phyloP scores from a whole-genome alignment of 495 filamentous ascomycete species.

The Aspergillus wentii region DNA sequence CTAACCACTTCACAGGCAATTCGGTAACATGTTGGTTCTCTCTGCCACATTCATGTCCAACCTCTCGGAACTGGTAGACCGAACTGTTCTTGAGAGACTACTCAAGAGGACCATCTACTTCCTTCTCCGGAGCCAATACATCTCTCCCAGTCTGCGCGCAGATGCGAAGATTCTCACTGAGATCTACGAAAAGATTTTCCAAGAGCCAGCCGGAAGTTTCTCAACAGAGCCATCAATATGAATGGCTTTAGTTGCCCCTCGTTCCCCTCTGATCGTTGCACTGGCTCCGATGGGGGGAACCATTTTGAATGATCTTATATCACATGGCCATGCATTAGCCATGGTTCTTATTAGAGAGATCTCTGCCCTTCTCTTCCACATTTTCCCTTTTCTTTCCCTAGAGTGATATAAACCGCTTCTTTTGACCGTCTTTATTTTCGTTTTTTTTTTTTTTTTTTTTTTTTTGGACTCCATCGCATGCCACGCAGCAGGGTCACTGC shows the following conservation, averaged over 20 bases:
- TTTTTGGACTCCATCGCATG: too few relatives aligned
- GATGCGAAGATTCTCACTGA: slow-evolving; percentile 65
- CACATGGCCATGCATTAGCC: too few relatives aligned
- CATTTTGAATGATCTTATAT: too few relatives aligned
- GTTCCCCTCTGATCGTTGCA: too few relatives aligned
- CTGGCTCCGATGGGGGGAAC: too few relatives aligned
- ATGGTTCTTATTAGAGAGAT: too few relatives aligned
- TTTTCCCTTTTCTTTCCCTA: too few relatives aligned
- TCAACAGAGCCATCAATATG: background rate
- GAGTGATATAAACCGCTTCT: too few relatives aligned
- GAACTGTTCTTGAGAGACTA: slow-evolving; percentile 41
- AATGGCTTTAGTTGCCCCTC: too few relatives aligned
- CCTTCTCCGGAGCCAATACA: slow-evolving; percentile 54
- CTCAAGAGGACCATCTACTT: slow-evolving; percentile 65
- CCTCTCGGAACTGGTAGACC: slow-evolving; percentile 48
- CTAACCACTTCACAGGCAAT: slow-evolving; percentile 61
- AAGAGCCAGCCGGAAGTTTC: slow-evolving; percentile 19
- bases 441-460: too few relatives aligned
- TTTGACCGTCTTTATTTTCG: slow-evolving; percentile 7
- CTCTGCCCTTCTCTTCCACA: too few relatives aligned
- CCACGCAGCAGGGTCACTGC: too few relatives aligned
- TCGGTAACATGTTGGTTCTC: slow-evolving; percentile 88
- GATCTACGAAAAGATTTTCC: slow-evolving; percentile 50
- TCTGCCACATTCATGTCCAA: slow-evolving; percentile 67
- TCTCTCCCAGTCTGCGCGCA: slow-evolving; percentile 60